phyloP scores from a whole-genome alignment of 768 basidiomycete genomes.

The Hygrocybe coccinea region DNA sequence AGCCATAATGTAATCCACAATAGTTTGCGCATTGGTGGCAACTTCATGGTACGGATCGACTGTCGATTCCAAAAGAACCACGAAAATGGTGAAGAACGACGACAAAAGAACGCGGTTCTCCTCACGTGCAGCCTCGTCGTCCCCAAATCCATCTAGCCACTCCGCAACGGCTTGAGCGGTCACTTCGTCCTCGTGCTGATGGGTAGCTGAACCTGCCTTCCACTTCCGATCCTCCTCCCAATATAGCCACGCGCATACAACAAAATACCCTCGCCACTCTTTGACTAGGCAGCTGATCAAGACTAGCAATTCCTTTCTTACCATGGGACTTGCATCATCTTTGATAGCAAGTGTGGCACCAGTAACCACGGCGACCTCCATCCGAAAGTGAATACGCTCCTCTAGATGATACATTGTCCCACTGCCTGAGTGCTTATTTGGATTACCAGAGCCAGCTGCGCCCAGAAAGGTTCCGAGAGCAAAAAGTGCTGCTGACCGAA shows the following conservation, averaged over 20 bases:
- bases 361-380: constrained; percentile 90
- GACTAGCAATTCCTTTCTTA: constrained; percentile 87
- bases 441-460: constrained; percentile 71
- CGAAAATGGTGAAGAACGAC: constrained; percentile 93
- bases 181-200: constrained; percentile 61
- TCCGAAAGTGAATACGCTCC: constrained; percentile 73
- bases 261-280: constrained; percentile 95
- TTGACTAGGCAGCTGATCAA: constrained; percentile 89
- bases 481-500: constrained; percentile 85
- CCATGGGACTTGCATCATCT: constrained; percentile 95
- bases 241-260: constrained; percentile 94
- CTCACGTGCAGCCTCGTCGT: constrained; percentile 60
- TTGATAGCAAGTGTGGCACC: constrained; percentile 83
- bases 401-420: constrained; percentile 75
- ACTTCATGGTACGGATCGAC: constrained; percentile 93
- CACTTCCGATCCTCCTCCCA: constrained; percentile 85
- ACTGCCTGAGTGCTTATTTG: constrained; percentile 64
- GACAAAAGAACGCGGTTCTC: constrained; percentile 81
- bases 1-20: constrained; percentile 89
- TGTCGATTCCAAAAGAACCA: constrained; percentile 81
- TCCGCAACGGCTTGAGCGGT: constrained; percentile 67
- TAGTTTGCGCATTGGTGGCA: constrained; percentile 82
- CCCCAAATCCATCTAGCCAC: constrained; percentile 70
- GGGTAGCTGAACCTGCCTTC: constrained; percentile 38
- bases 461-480: constrained; percentile 93